These are phyloP conservation scores for Hansenula lynferdii DNA, from an alignment of 1,139 yeast species.

Conservation along the genomic window DNA sequence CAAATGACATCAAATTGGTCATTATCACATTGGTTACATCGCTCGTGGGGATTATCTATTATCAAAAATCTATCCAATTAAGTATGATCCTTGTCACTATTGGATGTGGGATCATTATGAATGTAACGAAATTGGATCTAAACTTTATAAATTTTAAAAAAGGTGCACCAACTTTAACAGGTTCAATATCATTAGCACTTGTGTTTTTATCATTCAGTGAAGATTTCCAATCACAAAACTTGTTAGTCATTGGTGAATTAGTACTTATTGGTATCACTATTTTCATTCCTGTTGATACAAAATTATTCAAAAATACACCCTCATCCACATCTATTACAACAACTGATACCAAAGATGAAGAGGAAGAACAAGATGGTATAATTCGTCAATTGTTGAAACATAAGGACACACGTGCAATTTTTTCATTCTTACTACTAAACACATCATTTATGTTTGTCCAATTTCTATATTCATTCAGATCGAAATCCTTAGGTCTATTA, in stretches of 20 bases:
- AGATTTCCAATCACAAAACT: conserved; percentile 9
- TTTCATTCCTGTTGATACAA: conserved; percentile 13
- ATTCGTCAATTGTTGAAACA: conserved; percentile 46
- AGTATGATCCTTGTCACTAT: conserved; percentile 22
- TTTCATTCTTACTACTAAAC: conserved; percentile 79
- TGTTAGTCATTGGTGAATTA: conserved; percentile 13
- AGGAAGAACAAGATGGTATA: conserved; percentile 7
- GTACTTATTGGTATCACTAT: conserved; percentile 7
- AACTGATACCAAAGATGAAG: no score
- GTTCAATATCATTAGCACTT: conserved; percentile 27
- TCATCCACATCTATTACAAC: background rate
- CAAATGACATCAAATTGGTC: conserved; percentile 10
- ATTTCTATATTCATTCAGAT: conserved; percentile 82
- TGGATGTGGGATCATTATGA: conserved; percentile 18
- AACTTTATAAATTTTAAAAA: conserved; percentile 7
- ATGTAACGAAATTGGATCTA: conserved; percentile 13
- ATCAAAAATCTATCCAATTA: conserved; percentile 22
- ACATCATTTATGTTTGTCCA: conserved; percentile 94
- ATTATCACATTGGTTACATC: conserved; percentile 21
- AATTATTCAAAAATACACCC: conserved; percentile 1
- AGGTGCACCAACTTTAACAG: conserved; percentile 23
- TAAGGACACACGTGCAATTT: conserved; percentile 82
- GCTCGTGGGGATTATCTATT: conserved; percentile 22
- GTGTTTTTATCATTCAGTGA: conserved; percentile 28
- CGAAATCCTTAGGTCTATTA: conserved; percentile 84